phyloP scores from a whole-genome alignment of 345 rosid genomes.

The Populus ilicifolia region DNA sequence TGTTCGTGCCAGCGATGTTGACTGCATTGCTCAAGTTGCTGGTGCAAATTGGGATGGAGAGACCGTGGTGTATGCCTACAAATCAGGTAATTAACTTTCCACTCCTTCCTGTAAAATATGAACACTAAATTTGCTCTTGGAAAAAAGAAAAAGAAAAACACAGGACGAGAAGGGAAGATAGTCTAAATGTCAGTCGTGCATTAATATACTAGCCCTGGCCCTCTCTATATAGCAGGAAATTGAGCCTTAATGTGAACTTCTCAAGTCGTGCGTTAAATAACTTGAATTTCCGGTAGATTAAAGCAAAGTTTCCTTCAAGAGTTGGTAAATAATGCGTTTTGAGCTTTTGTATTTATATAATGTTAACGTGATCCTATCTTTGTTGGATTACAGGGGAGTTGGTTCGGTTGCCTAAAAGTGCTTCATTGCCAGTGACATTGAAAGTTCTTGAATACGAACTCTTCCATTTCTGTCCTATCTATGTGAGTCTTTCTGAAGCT shows the following conservation, averaged over 20 bases:
- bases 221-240: neutral
- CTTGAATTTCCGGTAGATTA: neutral
- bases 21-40: conserved; percentile 59
- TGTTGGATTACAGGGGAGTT: conserved; percentile 56
- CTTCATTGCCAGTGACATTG: conserved; percentile 76
- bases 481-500: conserved; percentile 37
- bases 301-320: neutral
- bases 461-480: conserved; percentile 76
- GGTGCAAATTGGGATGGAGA: conserved; percentile 80
- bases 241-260: neutral
- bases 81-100: conserved; percentile 52
- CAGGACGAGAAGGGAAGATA: neutral
- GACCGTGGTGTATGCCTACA: conserved; percentile 55
- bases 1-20: conserved; percentile 70
- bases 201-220: neutral
- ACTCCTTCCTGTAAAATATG: neutral
- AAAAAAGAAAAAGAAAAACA: neutral
- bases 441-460: conserved; percentile 82
- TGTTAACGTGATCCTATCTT: neutral
- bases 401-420: conserved; percentile 61
- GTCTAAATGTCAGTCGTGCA: neutral
- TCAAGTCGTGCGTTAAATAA: neutral
- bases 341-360: neutral
- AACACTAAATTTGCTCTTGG: neutral
- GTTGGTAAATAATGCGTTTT: neutral